phyloP scores from a whole-genome alignment of 176 grass and related monocot species.

The Pontederia paniculata region DNA sequence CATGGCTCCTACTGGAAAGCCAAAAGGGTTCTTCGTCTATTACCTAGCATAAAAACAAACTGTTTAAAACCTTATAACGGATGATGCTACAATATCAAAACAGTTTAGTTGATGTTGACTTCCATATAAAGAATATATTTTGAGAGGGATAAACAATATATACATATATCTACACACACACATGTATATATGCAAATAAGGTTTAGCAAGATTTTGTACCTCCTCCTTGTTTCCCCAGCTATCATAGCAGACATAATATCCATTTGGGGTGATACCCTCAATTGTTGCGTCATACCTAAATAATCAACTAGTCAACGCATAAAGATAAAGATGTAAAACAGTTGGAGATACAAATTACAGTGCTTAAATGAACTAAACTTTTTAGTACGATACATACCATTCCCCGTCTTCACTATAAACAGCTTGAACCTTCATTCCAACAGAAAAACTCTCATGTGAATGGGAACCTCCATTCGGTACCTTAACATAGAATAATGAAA shows the following conservation, averaged over 20 bases:
- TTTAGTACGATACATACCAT: slow-evolving; percentile 32
- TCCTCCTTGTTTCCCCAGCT: slow-evolving; percentile 88
- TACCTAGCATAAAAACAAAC: no score
- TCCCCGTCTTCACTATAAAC: slow-evolving; percentile 82
- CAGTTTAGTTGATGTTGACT: no score
- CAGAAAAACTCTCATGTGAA: slow-evolving; percentile 32
- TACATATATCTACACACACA: no score
- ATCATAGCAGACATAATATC: slow-evolving; percentile 74
- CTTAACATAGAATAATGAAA: slow-evolving; percentile 24
- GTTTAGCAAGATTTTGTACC: slow-evolving; percentile 27
- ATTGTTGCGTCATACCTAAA: slow-evolving; percentile 91
- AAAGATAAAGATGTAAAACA: slow-evolving; percentile 37
- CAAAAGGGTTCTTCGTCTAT: no score
- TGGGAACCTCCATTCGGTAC: slow-evolving; percentile 23
- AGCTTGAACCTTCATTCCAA: slow-evolving; percentile 73
- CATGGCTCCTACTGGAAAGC: no score
- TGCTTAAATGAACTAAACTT: background rate
- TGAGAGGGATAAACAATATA: no score
- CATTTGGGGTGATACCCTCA: slow-evolving; percentile 55
- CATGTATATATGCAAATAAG: no score
- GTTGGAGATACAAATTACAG: slow-evolving; percentile 7
- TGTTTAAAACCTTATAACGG: no score
- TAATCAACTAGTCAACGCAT: slow-evolving; percentile 47
- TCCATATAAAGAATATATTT: no score
- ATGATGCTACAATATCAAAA: no score